Conservation (phyloP, 768 basidiomycete species). For the Tephrocybe sp. region DNA sequence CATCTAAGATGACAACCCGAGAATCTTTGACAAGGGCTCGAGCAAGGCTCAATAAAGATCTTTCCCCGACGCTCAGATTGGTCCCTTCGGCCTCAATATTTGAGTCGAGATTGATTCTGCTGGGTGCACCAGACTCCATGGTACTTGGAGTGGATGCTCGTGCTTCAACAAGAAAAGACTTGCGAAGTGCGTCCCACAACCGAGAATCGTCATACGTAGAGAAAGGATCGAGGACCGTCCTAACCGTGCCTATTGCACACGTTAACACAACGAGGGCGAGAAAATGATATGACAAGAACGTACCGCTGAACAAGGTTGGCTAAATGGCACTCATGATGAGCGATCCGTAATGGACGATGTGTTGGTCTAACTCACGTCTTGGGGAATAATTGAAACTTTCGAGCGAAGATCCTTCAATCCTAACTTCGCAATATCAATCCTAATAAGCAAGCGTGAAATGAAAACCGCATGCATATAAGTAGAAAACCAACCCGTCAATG, state of each 20-base stretch:
- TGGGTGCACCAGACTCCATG: slow-evolving; percentile 33
- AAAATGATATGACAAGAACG: slow-evolving; percentile 24
- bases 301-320: slow-evolving; percentile 57
- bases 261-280: too few species aligned
- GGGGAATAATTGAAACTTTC: slow-evolving; percentile 64
- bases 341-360: background rate
- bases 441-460: slow-evolving; percentile 20
- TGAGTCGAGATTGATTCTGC: slow-evolving; percentile 66
- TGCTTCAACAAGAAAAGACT: slow-evolving; percentile 43
- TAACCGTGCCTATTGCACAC: slow-evolving; percentile 51
- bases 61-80: slow-evolving; percentile 70
- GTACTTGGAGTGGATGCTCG: slow-evolving; percentile 41
- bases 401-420: slow-evolving; percentile 62
- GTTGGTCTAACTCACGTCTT: slow-evolving; percentile 43
- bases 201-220: slow-evolving; percentile 59
- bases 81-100: slow-evolving; percentile 72
- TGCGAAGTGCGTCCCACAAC: slow-evolving; percentile 71
- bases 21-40: slow-evolving; percentile 77
- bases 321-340: slow-evolving; percentile 21
- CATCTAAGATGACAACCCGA: slow-evolving; percentile 75
- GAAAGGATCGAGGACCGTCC: slow-evolving; percentile 60
- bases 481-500: slow-evolving; percentile 52
- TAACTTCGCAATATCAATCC: slow-evolving; percentile 65
- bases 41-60: slow-evolving; percentile 74
- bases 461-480: background rate